These are phyloP conservation scores for Medicago ruthenica DNA, from an alignment of 306 rosid species.

Conservation along the genomic window DNA sequence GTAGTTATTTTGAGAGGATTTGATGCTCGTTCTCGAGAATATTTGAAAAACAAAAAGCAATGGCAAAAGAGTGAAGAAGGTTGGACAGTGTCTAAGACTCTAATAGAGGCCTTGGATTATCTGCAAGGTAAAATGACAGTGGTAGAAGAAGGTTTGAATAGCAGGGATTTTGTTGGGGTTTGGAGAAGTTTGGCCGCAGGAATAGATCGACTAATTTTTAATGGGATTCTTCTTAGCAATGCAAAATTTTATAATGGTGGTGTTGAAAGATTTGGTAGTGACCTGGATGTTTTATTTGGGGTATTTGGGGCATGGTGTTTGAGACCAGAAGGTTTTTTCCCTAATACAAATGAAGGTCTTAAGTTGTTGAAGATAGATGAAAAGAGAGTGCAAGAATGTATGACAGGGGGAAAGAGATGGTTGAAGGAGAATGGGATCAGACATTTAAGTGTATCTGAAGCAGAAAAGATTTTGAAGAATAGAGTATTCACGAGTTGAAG, in stretches of 20 bases:
- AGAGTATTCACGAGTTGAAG: slow-evolving; percentile 61
- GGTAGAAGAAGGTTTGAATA: slow-evolving; percentile 69
- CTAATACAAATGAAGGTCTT: slow-evolving; percentile 72
- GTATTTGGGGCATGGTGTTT: slow-evolving; percentile 83
- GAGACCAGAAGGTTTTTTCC: slow-evolving; percentile 91
- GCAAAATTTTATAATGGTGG: slow-evolving; percentile 71
- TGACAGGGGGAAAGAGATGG: slow-evolving; percentile 69
- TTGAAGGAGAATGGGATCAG: slow-evolving; percentile 68
- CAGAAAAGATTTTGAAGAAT: slow-evolving; percentile 70
- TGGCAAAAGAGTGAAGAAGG: slow-evolving; percentile 86
- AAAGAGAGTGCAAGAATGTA: slow-evolving; percentile 53
- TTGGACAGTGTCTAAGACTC: slow-evolving; percentile 75
- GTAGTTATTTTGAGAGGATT: slow-evolving; percentile 84
- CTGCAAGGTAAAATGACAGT: slow-evolving; percentile 67
- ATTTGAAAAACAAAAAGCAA: slow-evolving; percentile 80
- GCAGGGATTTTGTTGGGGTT: slow-evolving; percentile 70
- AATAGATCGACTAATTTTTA: slow-evolving; percentile 66
- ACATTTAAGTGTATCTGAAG: slow-evolving; percentile 64
- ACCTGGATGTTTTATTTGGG: slow-evolving; percentile 80
- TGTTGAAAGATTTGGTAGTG: slow-evolving; percentile 69
- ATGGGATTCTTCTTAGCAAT: slow-evolving; percentile 62
- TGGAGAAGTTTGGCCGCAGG: slow-evolving; percentile 94
- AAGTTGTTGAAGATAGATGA: slow-evolving; percentile 72
- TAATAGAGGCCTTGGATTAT: slow-evolving; percentile 77
- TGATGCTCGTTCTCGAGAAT: slow-evolving; percentile 74